These are phyloP conservation scores for Eruca vesicaria DNA, from an alignment of 441 rosid genomes.

Conservation along the genomic window DNA sequence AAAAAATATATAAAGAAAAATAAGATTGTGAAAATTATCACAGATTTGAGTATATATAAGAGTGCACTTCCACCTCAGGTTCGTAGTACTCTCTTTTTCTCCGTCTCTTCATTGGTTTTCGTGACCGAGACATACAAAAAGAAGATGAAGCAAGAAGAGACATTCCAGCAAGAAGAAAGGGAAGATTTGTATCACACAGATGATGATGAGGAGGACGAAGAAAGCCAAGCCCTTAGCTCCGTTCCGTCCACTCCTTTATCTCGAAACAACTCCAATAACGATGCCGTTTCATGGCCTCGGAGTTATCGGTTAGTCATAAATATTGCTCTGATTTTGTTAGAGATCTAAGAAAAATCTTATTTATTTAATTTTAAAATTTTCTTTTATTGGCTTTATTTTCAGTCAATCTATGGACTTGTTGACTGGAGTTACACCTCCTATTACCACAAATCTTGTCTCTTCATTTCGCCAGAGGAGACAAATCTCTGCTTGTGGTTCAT, in stretches of 20 bases:
- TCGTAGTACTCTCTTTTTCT: not conserved
- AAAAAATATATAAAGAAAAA: not conserved
- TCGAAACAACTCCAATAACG: constrained; percentile 22
- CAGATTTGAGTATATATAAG: not conserved
- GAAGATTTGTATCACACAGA: constrained; percentile 51
- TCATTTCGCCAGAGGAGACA: constrained; percentile 32
- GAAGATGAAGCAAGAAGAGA: constrained; percentile 56
- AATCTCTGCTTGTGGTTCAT: constrained; percentile 28
- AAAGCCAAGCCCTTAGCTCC: constrained; percentile 47
- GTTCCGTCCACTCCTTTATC: constrained; percentile 26
- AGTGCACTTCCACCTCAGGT: not conserved
- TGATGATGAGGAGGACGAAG: too few relatives aligned
- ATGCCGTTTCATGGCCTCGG: constrained; percentile 51
- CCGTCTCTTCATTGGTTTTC: not conserved
- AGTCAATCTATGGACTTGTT: constrained; percentile 68
- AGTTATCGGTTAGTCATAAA: constrained; percentile 50
- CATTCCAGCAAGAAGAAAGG: constrained; percentile 43
- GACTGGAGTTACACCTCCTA: constrained; percentile 42
- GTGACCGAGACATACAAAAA: not conserved
- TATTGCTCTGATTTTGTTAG: not conserved
- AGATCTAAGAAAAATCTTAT: not conserved
- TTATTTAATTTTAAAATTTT: too few relatives aligned
- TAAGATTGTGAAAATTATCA: not conserved
- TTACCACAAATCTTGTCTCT: constrained; percentile 31
- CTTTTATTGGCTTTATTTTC: constrained; percentile 16